Conservation (phyloP, 192 early-diverging fungal genomes). For the Paraglomus occultum region DNA sequence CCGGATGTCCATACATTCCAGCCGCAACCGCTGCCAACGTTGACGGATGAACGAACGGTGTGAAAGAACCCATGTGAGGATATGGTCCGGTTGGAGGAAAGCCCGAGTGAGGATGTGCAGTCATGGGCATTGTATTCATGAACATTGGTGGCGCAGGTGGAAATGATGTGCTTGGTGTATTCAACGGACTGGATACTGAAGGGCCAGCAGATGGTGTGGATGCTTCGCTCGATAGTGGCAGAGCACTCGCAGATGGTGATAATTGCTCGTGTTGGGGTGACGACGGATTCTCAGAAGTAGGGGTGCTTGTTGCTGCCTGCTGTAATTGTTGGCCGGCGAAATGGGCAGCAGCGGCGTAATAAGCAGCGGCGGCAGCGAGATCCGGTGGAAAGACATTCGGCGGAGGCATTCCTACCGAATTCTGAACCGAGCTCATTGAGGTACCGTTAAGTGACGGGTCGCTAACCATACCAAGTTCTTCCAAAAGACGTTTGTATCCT, state of each 20-base stretch:
- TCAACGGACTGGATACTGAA: neutral
- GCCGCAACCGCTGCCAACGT: conserved; percentile 27
- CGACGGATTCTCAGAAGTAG: conserved; percentile 17
- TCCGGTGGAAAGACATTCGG: conserved; percentile 31
- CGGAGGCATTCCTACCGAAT: conserved; percentile 22
- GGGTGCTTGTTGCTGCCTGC: conserved; percentile 2
- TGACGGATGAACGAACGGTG: conserved; percentile 27
- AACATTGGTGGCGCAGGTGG: conserved; percentile 28
- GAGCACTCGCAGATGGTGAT: conserved; percentile 1
- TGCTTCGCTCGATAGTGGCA: neutral
- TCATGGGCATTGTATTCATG: conserved; percentile 31
- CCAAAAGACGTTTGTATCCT: conserved; percentile 77
- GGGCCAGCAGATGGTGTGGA: neutral
- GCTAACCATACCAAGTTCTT: conserved; percentile 64
- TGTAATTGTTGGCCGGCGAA: conserved; percentile 29
- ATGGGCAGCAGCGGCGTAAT: conserved; percentile 20
- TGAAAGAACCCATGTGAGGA: conserved; percentile 30
- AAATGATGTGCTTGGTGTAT: conserved; percentile 1
- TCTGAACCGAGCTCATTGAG: conserved; percentile 10
- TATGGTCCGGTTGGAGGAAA: conserved; percentile 28
- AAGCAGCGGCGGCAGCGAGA: conserved; percentile 32
- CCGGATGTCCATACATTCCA: conserved; percentile 31
- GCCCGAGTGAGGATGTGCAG: conserved; percentile 27
- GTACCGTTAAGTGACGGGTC: conserved; percentile 23
- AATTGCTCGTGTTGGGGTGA: conserved; percentile 21